These are phyloP conservation scores for Crithidia mellificae DNA, from an alignment of 208 protist species.

Conservation along the genomic window DNA sequence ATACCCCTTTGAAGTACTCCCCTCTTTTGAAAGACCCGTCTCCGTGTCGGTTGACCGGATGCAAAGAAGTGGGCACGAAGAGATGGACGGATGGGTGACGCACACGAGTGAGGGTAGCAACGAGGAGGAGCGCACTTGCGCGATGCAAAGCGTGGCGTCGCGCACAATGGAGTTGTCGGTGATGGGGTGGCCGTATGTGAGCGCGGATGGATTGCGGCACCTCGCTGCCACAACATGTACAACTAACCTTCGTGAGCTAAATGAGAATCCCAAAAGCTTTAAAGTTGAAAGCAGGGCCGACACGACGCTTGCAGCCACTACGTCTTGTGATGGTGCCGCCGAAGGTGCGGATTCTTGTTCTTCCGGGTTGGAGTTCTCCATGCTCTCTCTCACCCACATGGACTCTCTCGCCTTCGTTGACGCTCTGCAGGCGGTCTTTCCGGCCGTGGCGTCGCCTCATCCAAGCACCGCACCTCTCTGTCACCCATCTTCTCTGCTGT, in stretches of 20 bases:
- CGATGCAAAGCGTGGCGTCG: no score
- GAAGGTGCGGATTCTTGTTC: background rate
- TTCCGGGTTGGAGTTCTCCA: background rate
- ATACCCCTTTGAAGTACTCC: conserved; percentile 8
- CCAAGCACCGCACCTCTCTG: background rate
- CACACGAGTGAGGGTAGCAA: no score
- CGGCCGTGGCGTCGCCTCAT: background rate
- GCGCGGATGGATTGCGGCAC: background rate
- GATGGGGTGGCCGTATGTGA: conserved; percentile 18
- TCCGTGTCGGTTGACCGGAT: no score
- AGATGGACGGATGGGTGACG: no score
- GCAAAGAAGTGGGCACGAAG: no score
- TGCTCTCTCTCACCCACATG: conserved; percentile 13
- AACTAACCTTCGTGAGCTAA: no score
- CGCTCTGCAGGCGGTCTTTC: conserved; percentile 3
- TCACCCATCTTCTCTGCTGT: background rate
- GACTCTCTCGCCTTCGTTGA: conserved; percentile 13
- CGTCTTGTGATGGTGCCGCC: no score
- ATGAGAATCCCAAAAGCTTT: no score
- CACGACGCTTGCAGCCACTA: no score
- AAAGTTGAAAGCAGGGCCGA: no score
- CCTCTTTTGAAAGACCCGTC: background rate
- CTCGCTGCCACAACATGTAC: background rate
- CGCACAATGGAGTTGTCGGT: conserved; percentile 4
- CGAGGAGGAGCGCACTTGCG: no score